These are phyloP conservation scores for Cairneyella variabilis DNA, from an alignment of 495 filamentous ascomycete genomes.

Conservation along the genomic window DNA sequence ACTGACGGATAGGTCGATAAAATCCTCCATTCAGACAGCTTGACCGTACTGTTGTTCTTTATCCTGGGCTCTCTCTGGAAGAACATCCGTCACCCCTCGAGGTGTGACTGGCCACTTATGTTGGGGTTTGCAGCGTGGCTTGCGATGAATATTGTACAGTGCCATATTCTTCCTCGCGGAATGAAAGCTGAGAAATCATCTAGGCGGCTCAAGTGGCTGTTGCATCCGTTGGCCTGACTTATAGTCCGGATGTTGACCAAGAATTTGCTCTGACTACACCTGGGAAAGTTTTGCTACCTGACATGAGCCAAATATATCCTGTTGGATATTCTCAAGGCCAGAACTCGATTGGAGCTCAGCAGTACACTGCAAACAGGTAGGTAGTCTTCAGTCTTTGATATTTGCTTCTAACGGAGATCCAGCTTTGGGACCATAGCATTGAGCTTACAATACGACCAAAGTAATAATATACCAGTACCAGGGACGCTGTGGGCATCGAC, in stretches of 20 bases:
- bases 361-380: conserved; percentile 10
- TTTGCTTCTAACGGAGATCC: background rate
- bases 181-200: background rate
- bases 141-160: background rate
- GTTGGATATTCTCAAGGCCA: background rate
- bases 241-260: background rate
- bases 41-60: background rate
- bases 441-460: background rate
- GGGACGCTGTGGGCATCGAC: background rate
- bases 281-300: conserved; percentile 1
- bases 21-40: conserved; percentile 2
- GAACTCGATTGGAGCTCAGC: background rate
- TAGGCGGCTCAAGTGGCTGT: conserved; percentile 1
- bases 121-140: background rate
- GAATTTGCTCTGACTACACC: background rate
- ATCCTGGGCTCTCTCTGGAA: background rate
- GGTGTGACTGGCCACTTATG: background rate
- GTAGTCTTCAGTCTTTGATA: background rate
- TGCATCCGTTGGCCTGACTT: background rate
- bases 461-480: background rate
- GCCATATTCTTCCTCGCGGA: background rate
- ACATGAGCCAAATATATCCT: background rate
- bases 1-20: background rate
- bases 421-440: conserved; percentile 1
- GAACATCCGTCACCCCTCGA: background rate